A percentile compares a stretch with the other conserved stretches of the same genome.
These are phyloP conservation scores for Beauveria brongniartii DNA, from an alignment of 2,329 filamentous ascomycete genomes.

Conservation along the genomic window DNA sequence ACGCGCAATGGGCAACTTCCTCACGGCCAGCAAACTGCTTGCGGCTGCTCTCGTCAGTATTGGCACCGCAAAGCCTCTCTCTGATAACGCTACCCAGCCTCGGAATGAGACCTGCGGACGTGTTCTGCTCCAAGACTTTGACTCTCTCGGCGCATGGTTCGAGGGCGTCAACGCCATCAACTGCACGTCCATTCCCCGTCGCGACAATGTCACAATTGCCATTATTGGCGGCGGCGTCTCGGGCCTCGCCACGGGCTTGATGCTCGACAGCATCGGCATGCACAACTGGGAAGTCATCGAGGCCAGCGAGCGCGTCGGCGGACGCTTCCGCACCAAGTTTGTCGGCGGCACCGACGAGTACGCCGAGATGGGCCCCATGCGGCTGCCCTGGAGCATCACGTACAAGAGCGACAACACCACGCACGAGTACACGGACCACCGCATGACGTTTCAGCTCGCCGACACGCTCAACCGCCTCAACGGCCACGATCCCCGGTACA, in stretches of 20 bases:
- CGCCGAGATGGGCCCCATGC: conserved; percentile 36
- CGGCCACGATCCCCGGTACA: conserved; percentile 20
- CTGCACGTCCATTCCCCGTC: conserved; percentile 17
- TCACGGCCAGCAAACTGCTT: background rate
- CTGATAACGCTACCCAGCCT: background rate
- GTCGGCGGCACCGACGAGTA: conserved; percentile 29
- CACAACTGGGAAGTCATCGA: conserved; percentile 37
- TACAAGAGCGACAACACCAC: conserved; percentile 34
- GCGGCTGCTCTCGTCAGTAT: background rate
- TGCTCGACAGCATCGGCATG: conserved; percentile 35
- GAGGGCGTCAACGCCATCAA: conserved; percentile 29
- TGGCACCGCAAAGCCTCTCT: background rate
- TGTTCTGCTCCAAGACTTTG: conserved; percentile 16
- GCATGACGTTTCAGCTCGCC: conserved; percentile 34
- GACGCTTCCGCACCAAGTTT: conserved; percentile 34
- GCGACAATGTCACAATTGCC: conserved; percentile 16
- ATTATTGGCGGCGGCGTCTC: conserved; percentile 33
- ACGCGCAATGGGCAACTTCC: background rate
- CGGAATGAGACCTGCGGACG: background rate
- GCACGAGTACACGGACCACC: conserved; percentile 32
- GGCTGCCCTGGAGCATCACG: conserved; percentile 31
- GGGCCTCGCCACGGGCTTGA: conserved; percentile 16
- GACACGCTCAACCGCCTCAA: conserved; percentile 33
- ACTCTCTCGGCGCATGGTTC: conserved; percentile 31
- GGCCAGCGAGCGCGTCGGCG: conserved; percentile 31